Evolutionary conservation across 176 grass and related monocot genomes (phyloP).

Genomic region (Triticum timopheevii): DNA sequence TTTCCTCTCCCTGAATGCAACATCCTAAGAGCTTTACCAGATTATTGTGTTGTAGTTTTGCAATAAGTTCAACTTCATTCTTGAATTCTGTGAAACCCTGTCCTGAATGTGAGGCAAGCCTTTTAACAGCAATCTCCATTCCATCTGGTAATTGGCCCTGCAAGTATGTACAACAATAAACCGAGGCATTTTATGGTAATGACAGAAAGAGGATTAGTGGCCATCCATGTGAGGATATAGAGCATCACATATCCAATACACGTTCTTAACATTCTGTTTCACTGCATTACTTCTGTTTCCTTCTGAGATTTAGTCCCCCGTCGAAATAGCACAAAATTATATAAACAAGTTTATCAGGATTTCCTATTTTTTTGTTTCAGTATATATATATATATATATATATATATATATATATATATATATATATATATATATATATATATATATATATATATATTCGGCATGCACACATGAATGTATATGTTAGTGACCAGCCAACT

Average conservation of each 20-base stretch:
- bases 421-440: not conserved
- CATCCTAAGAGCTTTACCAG: constrained; percentile 8
- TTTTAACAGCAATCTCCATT: constrained; percentile 28
- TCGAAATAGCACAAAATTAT: not conserved
- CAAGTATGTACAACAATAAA: not conserved
- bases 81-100: constrained; percentile 30
- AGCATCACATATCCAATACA: too few species aligned
- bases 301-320: not conserved
- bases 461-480: not conserved
- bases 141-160: constrained; percentile 22
- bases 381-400: too few species aligned
- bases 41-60: constrained; percentile 31
- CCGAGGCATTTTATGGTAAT: not conserved
- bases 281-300: not conserved
- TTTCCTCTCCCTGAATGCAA: constrained; percentile 22
- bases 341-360: not conserved
- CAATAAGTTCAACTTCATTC: constrained; percentile 38
- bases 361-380: not conserved
- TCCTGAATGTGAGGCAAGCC: constrained; percentile 19
- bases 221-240: not conserved
- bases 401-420: too few species aligned
- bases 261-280: not conserved
- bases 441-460: not conserved
- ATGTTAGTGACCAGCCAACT: not conserved
- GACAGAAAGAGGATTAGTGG: not conserved